A percentile compares a stretch with the other conserved stretches of the same genome.
These are phyloP conservation scores for Orbilia javanica DNA, from an alignment of 2,329 filamentous ascomycete species.

Conservation along the genomic window DNA sequence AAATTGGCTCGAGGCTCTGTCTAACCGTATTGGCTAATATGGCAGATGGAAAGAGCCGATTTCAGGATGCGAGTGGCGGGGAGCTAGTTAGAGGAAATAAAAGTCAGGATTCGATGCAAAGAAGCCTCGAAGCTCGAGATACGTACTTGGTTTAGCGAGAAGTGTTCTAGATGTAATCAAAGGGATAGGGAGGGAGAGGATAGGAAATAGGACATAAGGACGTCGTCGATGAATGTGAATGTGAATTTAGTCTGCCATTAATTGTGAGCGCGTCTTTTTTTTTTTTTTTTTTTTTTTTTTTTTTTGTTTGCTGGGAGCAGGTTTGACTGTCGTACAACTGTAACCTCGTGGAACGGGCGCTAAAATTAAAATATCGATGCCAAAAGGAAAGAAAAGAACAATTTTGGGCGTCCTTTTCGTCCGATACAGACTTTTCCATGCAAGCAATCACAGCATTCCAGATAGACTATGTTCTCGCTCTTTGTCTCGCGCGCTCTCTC, in stretches of 20 bases:
- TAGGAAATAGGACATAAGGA: background rate
- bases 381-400: constrained; percentile 36
- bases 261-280: constrained; percentile 37
- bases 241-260: background rate
- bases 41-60: constrained; percentile 15
- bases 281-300: too few species aligned
- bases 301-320: constrained; percentile 9
- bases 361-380: constrained; percentile 49
- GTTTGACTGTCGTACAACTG: constrained; percentile 26
- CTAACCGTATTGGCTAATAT: constrained; percentile 42
- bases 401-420: constrained; percentile 1
- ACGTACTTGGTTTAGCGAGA: background rate
- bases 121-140: background rate
- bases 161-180: background rate
- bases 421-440: constrained; percentile 17
- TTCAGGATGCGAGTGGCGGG: constrained; percentile 1
- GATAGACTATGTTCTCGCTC: background rate
- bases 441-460: constrained; percentile 10
- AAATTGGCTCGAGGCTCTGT: constrained; percentile 27
- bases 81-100: constrained; percentile 5
- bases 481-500: too few species aligned
- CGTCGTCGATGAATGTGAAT: constrained; percentile 1
- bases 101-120: constrained; percentile 1
- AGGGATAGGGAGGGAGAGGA: constrained; percentile 7
- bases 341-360: constrained; percentile 55